phyloP scores from a whole-genome alignment of 306 rosid genomes.

The Albizia julibrissin region DNA sequence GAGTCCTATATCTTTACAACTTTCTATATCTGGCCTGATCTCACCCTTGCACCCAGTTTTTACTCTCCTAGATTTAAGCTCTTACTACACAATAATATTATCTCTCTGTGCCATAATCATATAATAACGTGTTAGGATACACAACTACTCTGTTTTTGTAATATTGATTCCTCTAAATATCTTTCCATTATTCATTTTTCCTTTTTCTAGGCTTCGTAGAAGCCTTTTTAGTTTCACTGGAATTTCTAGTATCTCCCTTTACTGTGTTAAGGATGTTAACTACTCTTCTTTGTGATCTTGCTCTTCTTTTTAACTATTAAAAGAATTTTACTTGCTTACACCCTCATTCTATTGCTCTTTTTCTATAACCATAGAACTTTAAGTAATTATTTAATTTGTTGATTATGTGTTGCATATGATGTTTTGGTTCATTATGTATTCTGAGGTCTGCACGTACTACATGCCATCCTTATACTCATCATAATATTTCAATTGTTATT shows the following conservation, averaged over 20 bases:
- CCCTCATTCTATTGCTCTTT: not conserved
- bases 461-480: slow-evolving; percentile 16
- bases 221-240: not conserved
- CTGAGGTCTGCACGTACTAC: not conserved
- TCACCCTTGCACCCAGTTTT: not conserved
- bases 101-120: not conserved
- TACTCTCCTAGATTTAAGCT: not conserved
- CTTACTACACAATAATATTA: not conserved
- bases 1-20: not conserved
- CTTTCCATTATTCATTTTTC: not conserved
- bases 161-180: not conserved
- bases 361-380: not conserved
- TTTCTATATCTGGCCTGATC: not conserved
- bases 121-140: not conserved
- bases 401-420: not conserved
- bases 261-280: not conserved
- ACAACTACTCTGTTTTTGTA: not conserved
- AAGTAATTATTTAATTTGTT: not conserved
- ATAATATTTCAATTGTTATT: slow-evolving; percentile 10
- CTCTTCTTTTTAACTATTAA: slow-evolving; percentile 19
- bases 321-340: slow-evolving; percentile 6
- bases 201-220: not conserved
- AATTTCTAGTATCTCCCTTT: not conserved
- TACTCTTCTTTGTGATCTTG: slow-evolving; percentile 7
- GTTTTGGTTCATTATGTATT: not conserved